These are phyloP conservation scores for Boletus semigastroideus DNA, from an alignment of 1,284 basidiomycete species.

Conservation along the genomic window DNA sequence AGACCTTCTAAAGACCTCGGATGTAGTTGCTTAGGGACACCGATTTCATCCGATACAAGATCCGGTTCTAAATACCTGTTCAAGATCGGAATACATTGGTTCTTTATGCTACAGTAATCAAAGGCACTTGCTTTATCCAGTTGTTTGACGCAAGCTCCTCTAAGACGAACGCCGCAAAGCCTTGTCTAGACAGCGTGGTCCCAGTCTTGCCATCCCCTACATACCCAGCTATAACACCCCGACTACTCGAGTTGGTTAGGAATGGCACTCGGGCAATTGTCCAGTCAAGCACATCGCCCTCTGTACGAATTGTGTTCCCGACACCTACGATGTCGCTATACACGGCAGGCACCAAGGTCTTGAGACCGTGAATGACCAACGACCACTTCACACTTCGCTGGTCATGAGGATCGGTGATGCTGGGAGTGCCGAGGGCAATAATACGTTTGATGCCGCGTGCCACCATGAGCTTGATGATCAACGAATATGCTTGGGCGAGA, in stretches of 20 bases:
- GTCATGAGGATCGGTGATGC: slow-evolving; percentile 60
- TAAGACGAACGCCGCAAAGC: slow-evolving; percentile 58
- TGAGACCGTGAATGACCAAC: slow-evolving; percentile 41
- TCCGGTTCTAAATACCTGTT: background rate
- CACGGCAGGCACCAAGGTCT: slow-evolving; percentile 37
- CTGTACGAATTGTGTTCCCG: slow-evolving; percentile 51
- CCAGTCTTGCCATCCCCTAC: slow-evolving; percentile 59
- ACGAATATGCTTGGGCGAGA: slow-evolving; percentile 55
- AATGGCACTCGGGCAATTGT: slow-evolving; percentile 66
- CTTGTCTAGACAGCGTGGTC: slow-evolving; percentile 47
- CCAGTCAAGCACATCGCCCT: slow-evolving; percentile 55
- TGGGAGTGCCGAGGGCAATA: slow-evolving; percentile 63
- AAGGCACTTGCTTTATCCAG: slow-evolving; percentile 39
- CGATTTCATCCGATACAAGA: background rate
- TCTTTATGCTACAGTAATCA: slow-evolving; percentile 16
- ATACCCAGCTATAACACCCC: slow-evolving; percentile 55
- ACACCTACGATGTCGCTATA: slow-evolving; percentile 52
- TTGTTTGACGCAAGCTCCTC: slow-evolving; percentile 52
- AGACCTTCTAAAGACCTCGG: slow-evolving; percentile 56
- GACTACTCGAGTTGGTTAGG: slow-evolving; percentile 47
- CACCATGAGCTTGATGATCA: slow-evolving; percentile 56
- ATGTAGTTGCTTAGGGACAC: slow-evolving; percentile 17
- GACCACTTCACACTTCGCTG: slow-evolving; percentile 50
- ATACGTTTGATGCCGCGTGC: slow-evolving; percentile 52
- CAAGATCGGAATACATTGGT: background rate